Base-by-base conservation (phyloP, 345 rosid genomes). In the Arabidopsis arenosa region DNA sequence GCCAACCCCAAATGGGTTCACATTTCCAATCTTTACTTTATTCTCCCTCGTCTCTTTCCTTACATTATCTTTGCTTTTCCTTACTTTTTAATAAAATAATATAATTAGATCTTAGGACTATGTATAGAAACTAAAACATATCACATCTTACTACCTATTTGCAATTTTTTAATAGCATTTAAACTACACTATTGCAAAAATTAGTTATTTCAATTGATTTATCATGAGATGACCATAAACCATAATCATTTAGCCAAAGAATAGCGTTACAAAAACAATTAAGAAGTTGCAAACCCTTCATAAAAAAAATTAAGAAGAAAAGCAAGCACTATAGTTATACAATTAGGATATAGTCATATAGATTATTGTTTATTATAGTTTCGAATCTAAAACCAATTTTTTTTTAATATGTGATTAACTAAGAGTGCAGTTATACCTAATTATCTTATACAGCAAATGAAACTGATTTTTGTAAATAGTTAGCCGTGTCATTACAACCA, bases 11-110 rank as follows among this genome's bases (percentile, higher is more conserved):
- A 66, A 77, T 74, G 78, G 82, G 72, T 74, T 77, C 79, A 78
- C 81, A 72, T 78, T 67, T 77, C 76, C 67, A 71, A 70, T 71
- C 64, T 69, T 37, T 65, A 49, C 87, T 83, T 86, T 82, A 79
- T 80, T 85, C 85, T 62, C 88, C 45, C 26, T 79, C 58, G 75
- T 33, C 72, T 35, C 43, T 72, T 58, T 62, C 65, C 56, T 75
- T 70, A 10, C 83, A 62, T 68, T 65, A 52, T 73, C 65, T 51
- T 64, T 76, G 65, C 75, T 76, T 77, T 63, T 28, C 72, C 28
- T 45, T 59, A 32, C 72, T 57, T 77, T 72, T 64, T 2, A 49
- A 60, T 41, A 60, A 59, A 49, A 44, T 52, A 61, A 60, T 36
- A 26, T 0, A 30, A 48, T 41, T 51, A 60, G 48, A 75, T 75